These are phyloP conservation scores for Potentilla sterilis DNA, from an alignment of 306 rosid species.

Conservation along the genomic window DNA sequence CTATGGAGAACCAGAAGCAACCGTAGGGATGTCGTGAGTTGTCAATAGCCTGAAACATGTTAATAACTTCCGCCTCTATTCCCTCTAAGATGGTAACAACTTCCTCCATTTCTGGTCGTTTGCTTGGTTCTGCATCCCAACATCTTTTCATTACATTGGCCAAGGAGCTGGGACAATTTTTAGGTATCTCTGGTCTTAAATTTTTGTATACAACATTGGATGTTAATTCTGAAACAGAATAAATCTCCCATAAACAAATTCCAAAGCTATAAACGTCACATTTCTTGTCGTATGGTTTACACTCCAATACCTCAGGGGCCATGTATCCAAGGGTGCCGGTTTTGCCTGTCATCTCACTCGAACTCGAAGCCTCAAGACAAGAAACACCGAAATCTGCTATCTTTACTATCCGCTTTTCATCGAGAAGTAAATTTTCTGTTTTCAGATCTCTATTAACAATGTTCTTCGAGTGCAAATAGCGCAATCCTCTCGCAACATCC, in stretches of 20 bases:
- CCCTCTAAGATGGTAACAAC: conserved; percentile 10
- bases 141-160: conserved; percentile 4
- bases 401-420: not conserved
- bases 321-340: conserved; percentile 13
- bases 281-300: conserved; percentile 6
- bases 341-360: conserved; percentile 15
- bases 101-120: conserved; percentile 24
- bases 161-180: conserved; percentile 15
- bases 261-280: conserved; percentile 25
- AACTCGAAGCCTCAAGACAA: not conserved
- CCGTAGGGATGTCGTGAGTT: not conserved
- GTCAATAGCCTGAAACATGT: conserved; percentile 7
- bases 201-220: not conserved
- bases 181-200: conserved; percentile 18
- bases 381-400: conserved; percentile 6
- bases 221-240: not conserved
- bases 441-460: conserved; percentile 14
- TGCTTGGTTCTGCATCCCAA: conserved; percentile 21
- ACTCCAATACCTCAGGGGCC: conserved; percentile 18
- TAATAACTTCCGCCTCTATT: not conserved
- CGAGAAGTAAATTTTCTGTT: conserved; percentile 3
- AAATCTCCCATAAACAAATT: conserved; percentile 26
- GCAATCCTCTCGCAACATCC: conserved; percentile 10
- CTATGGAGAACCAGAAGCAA: not conserved
- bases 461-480: conserved; percentile 7